Evolutionary conservation across 2,329 filamentous ascomycete genomes (phyloP), one percentile per base, ranked within the genome.

Genomic region (Escovopsis sp.): DNA sequence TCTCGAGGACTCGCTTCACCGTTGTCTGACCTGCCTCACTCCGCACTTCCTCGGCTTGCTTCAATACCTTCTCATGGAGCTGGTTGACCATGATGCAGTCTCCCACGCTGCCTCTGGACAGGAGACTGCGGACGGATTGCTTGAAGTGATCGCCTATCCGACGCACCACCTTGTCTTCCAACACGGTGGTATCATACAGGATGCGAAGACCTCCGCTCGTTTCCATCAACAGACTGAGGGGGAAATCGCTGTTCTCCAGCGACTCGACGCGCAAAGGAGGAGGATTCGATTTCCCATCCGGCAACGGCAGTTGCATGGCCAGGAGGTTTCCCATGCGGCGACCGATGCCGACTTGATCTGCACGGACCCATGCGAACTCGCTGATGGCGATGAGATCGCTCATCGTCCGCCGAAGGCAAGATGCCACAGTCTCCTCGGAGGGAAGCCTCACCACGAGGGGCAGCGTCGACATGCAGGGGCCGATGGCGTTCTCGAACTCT

Each of bases 341-440:
- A 11, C 43, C 40, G 15, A 39, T 39, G 19, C 40, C 40, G 35
- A 45, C 35, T 26, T 45, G 43, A n/a, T 45, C 43, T 3, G 43
- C 30, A 4, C 40, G 40, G 28, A 40, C 43, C 40, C 40, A 45
- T 15, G 43, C 43, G 36, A 36, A 45, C 38, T 45, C 37, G 12
- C 43, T 36, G 4, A 42, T 6, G 6, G 19, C 12, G n/a, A 39
- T 35, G 6, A 45, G 36, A 12, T 45, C 40, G 1, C 23, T 26
- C 43, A 45, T 45, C 10, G 33, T 32, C 11, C 15, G 36, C 2
- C 32, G 43, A 10, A 45, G 40, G 12, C 38, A 36, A 1, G 12
- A 10, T 3, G 12, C 4, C 9, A 45, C 33, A n/a, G 30, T 26
- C n/a, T 39, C n/a, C 1, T 45, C 26, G 7, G 8, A 19, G n/a